phyloP scores from a whole-genome alignment of 2,329 filamentous ascomycete genomes.

The Pestalotiopsis sp. region DNA sequence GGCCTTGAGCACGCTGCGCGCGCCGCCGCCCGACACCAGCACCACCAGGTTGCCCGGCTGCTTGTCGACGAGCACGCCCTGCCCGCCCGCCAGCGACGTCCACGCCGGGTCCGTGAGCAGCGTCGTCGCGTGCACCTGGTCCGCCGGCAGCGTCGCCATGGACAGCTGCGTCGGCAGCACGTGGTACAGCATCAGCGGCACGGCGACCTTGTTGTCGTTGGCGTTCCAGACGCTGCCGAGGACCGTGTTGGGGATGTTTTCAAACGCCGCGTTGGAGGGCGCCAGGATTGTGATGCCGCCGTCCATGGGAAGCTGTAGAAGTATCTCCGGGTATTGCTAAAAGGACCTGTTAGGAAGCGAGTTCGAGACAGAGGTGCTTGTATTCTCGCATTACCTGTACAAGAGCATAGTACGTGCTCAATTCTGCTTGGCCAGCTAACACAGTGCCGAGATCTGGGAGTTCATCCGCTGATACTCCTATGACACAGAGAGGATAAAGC shows the following conservation, averaged over 20 bases:
- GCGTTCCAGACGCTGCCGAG: slow-evolving; percentile 48
- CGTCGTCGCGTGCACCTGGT: slow-evolving; percentile 43
- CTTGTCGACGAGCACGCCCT: slow-evolving; percentile 49
- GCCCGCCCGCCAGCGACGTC: slow-evolving; percentile 52
- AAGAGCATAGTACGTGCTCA: slow-evolving; percentile 46
- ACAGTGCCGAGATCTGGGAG: slow-evolving; percentile 41
- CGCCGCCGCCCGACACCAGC: slow-evolving; percentile 42
- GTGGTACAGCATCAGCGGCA: slow-evolving; percentile 63
- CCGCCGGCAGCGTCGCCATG: slow-evolving; percentile 39
- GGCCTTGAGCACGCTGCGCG: slow-evolving; percentile 42
- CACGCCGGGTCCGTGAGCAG: slow-evolving; percentile 44
- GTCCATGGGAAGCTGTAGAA: slow-evolving; percentile 45
- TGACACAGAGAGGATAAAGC: background rate
- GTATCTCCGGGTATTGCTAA: slow-evolving; percentile 49
- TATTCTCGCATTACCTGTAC: slow-evolving; percentile 36
- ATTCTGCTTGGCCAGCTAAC: slow-evolving; percentile 40
- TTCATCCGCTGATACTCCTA: slow-evolving; percentile 5
- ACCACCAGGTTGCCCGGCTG: slow-evolving; percentile 43
- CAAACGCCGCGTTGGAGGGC: slow-evolving; percentile 60
- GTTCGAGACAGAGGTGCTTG: background rate
- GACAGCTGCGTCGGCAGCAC: slow-evolving; percentile 56
- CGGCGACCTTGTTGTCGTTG: slow-evolving; percentile 45
- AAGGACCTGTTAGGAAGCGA: background rate
- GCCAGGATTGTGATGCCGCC: slow-evolving; percentile 53
- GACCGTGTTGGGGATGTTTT: slow-evolving; percentile 54